Evolutionary conservation across 2,329 filamentous ascomycete genomes (phyloP), one percentile per base, ranked within the genome.

Genomic region (Gremmenia infestans): DNA sequence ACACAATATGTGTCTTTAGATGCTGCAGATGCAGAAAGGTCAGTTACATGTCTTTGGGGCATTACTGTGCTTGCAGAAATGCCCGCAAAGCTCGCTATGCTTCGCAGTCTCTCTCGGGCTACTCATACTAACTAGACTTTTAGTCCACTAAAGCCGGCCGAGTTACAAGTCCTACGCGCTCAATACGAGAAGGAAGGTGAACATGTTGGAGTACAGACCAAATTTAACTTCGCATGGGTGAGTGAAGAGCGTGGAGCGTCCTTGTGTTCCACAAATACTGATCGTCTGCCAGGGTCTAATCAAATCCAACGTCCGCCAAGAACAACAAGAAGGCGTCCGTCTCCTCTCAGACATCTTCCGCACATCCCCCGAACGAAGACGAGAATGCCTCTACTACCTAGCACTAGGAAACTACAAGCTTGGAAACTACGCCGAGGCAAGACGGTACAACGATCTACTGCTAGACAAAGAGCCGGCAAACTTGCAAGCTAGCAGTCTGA

Each of bases 221-320:
- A 97, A 72, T 99, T 99, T 83, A 99, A 99, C 84, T 97, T 93
- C 73, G 93, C 94, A 71, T 99, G 94, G 94, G 91, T 96, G 83
- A 55, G 78, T 65, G 39, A 32, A 22, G 22, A 22, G 22, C 22
- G 2, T 48, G 7, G 14, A 48, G 12, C 28, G 5, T 25, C 2
- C 5, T 28, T 6, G 22, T 46, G 40, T 15, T 37, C 14, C 3
- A 17, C 51, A 48, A n/a, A 55, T n/a, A 48, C 50, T 63, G 14
- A 60, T 42, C 47, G 11, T 28, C 15, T 48, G 12, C 35, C 60
- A 96, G 91, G 94, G 94, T 64, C 82, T 99, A 64, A 96, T 99
- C 68, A 99, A 97, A 79, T 97, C 93, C 60, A 86, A 84, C 71
- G 76, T 80, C 52, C 89, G 94, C 63, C 73, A 80, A 71, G 92